These are phyloP conservation scores for Nothophoma quercina DNA, from an alignment of 2,329 filamentous ascomycete genomes.

Conservation along the genomic window DNA sequence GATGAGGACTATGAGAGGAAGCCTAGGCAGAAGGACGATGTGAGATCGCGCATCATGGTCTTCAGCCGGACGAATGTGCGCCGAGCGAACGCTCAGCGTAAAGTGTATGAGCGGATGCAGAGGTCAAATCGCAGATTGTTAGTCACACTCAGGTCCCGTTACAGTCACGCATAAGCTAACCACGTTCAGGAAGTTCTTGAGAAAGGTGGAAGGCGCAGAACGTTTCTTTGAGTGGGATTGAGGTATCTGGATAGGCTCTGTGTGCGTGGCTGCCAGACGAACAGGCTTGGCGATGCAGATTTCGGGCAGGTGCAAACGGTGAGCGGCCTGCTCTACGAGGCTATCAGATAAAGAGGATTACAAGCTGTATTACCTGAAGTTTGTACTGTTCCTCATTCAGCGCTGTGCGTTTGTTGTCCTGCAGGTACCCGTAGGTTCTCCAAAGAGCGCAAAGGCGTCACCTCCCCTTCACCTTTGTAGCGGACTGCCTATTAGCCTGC, in stretches of 20 bases:
- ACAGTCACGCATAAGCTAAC: not conserved
- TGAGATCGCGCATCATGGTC: slow-evolving; percentile 10
- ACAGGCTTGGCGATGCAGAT: not conserved
- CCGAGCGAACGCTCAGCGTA: slow-evolving; percentile 4
- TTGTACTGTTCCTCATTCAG: no score
- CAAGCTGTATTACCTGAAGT: no score
- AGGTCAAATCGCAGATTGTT: slow-evolving; percentile 1
- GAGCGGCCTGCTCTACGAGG: no score
- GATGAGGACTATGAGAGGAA: not conserved
- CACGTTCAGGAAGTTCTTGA: not conserved
- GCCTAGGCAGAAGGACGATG: not conserved
- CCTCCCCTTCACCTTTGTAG: not conserved
- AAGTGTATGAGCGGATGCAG: slow-evolving; percentile 1
- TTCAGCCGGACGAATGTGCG: slow-evolving; percentile 11
- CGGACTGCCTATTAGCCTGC: not conserved
- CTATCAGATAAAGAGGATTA: no score
- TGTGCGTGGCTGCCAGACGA: not conserved
- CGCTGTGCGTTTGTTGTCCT: not conserved
- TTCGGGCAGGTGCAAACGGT: not conserved
- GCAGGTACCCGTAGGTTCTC: not conserved
- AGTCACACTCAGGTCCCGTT: not conserved
- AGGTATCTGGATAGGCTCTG: no score
- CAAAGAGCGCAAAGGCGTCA: not conserved
- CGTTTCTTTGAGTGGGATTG: not conserved
- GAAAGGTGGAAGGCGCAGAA: not conserved